These are phyloP conservation scores for Lichtheimia hyalospora DNA, from an alignment of 371 early-diverging fungal genomes.

Conservation along the genomic window DNA sequence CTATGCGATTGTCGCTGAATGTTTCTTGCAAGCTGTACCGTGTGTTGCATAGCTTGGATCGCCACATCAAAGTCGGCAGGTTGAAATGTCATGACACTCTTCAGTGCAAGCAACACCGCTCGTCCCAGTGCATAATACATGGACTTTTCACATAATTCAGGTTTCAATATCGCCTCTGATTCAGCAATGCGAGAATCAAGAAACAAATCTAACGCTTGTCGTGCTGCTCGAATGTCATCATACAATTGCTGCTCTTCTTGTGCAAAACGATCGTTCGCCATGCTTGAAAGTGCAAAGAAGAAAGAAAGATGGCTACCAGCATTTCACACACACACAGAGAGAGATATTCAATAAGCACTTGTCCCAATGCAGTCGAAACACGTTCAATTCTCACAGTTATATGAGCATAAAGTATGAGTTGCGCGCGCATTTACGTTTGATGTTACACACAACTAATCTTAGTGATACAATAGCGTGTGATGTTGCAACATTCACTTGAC, in stretches of 20 bases:
- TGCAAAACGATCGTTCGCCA: too few species aligned
- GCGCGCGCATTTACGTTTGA: too few species aligned
- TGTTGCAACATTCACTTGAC: too few species aligned
- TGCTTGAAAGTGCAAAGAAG: too few species aligned
- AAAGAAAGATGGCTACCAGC: too few species aligned
- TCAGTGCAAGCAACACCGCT: constrained; percentile 56
- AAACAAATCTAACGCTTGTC: constrained; percentile 58
- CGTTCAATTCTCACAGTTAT: too few species aligned
- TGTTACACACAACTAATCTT: too few species aligned
- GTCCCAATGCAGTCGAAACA: too few species aligned
- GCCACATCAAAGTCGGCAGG: constrained; percentile 55
- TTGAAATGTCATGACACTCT: constrained; percentile 70
- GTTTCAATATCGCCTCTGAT: constrained; percentile 51
- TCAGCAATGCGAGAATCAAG: constrained; percentile 59
- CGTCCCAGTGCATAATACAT: constrained; percentile 66
- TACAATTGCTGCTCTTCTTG: constrained; percentile 6
- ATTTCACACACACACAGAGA: too few species aligned
- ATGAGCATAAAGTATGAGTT: too few species aligned
- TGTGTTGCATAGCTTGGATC: constrained; percentile 43
- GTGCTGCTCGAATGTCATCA: constrained; percentile 50
- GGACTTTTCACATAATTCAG: constrained; percentile 32
- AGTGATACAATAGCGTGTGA: too few species aligned
- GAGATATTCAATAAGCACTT: too few species aligned
- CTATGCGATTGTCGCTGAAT: constrained; percentile 42
- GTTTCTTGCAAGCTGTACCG: constrained; percentile 46